phyloP scores from a whole-genome alignment of 2,329 filamentous ascomycete genomes.

The Trichophyton benhamiae region DNA sequence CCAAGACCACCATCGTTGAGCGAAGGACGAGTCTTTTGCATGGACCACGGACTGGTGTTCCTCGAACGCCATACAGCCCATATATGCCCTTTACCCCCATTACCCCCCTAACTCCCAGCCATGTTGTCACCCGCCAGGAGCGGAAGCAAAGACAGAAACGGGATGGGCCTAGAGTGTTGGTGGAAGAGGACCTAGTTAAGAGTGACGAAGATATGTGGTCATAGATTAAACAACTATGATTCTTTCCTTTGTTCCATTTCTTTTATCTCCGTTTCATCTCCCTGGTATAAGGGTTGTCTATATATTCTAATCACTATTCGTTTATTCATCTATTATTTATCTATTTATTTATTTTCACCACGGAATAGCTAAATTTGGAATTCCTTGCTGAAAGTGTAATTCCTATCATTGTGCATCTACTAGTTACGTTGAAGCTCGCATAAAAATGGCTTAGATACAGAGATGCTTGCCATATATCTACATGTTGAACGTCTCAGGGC shows the following conservation, averaged over 20 bases:
- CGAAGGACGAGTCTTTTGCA: constrained; percentile 25
- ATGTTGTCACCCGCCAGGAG: constrained; percentile 34
- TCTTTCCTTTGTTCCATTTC: not conserved
- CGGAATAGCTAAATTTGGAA: too few relatives aligned
- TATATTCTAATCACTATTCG: not conserved
- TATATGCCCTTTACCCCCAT: constrained; percentile 41
- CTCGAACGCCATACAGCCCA: constrained; percentile 37
- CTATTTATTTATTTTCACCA: too few relatives aligned
- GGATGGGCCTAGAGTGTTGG: constrained; percentile 33
- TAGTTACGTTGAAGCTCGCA: too few relatives aligned
- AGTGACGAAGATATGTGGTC: constrained; percentile 36
- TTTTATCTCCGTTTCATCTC: not conserved
- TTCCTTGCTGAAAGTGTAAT: too few relatives aligned
- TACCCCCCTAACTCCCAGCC: constrained; percentile 38
- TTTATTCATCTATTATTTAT: not conserved
- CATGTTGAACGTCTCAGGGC: too few relatives aligned
- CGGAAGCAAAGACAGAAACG: constrained; percentile 31
- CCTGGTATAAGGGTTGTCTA: not conserved
- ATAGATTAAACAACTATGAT: not conserved
- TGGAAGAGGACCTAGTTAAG: constrained; percentile 37
- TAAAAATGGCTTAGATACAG: too few relatives aligned
- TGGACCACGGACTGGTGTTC: constrained; percentile 37
- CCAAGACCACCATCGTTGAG: constrained; percentile 39
- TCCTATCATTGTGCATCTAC: too few relatives aligned
- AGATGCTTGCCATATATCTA: too few relatives aligned